Conservation (phyloP, 2,329 filamentous ascomycete species). For the Penicillium psychrosexuale region DNA sequence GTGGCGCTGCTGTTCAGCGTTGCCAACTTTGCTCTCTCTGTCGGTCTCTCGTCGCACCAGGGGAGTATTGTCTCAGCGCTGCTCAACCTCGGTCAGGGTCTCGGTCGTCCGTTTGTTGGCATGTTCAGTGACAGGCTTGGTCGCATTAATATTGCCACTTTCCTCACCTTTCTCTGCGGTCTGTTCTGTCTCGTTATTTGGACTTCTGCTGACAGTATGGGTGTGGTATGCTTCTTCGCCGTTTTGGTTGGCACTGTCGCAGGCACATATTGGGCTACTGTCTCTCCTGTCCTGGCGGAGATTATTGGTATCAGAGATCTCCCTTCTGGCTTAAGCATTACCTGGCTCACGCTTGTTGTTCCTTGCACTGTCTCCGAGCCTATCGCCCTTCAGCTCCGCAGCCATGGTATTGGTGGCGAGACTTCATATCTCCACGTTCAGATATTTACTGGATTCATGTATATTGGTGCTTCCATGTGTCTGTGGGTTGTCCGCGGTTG, state of each 20-base stretch:
- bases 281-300: constrained; percentile 59
- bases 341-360: constrained; percentile 58
- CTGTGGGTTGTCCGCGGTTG: constrained; percentile 42
- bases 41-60: constrained; percentile 59
- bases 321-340: constrained; percentile 56
- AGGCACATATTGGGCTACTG: constrained; percentile 59
- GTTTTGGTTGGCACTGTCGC: constrained; percentile 57
- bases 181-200: constrained; percentile 61
- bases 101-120: constrained; percentile 58
- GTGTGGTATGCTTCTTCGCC: constrained; percentile 58
- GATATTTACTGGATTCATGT: constrained; percentile 61
- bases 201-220: constrained; percentile 57
- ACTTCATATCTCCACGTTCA: constrained; percentile 42
- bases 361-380: constrained; percentile 50
- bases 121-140: constrained; percentile 61
- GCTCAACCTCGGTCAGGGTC: constrained; percentile 60
- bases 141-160: constrained; percentile 59
- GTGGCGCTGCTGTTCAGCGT: constrained; percentile 63
- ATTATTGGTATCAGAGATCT: constrained; percentile 59
- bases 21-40: constrained; percentile 58
- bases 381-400: constrained; percentile 59
- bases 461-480: constrained; percentile 53
- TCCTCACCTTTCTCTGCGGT: constrained; percentile 55
- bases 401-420: constrained; percentile 25
- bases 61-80: constrained; percentile 61